These are phyloP conservation scores for Daldinia grandis DNA, from an alignment of 495 filamentous ascomycete species.

Conservation along the genomic window DNA sequence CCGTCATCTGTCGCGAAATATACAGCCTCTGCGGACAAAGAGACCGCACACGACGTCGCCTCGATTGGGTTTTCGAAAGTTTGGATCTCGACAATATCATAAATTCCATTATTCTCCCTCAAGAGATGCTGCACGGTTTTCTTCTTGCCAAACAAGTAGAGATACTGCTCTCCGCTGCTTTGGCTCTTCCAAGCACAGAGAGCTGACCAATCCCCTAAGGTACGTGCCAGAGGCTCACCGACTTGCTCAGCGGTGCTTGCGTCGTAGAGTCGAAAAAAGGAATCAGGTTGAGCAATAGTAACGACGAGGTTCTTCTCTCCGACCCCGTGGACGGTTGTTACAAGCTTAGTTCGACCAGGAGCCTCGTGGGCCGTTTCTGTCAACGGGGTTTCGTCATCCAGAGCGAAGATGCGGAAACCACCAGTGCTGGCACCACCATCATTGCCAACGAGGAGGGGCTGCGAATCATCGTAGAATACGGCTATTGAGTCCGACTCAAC, in stretches of 20 bases:
- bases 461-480: constrained; percentile 23
- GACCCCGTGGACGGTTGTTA: constrained; percentile 40
- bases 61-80: constrained; percentile 43
- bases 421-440: constrained; percentile 44
- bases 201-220: constrained; percentile 47
- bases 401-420: constrained; percentile 40
- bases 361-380: constrained; percentile 38
- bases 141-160: constrained; percentile 47
- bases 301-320: constrained; percentile 39
- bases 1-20: constrained; percentile 41
- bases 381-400: constrained; percentile 28
- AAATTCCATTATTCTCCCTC: constrained; percentile 11
- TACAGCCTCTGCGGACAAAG: constrained; percentile 35
- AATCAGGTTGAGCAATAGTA: constrained; percentile 47
- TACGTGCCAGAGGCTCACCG: constrained; percentile 34
- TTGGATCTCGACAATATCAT: constrained; percentile 43
- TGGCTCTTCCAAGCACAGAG: constrained; percentile 46
- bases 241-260: constrained; percentile 24
- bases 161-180: constrained; percentile 43
- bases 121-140: constrained; percentile 37
- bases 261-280: constrained; percentile 46
- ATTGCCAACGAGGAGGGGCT: constrained; percentile 44
- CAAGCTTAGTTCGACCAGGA: constrained; percentile 47
- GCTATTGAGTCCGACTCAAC: constrained; percentile 37
- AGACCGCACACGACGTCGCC: constrained; percentile 40